These are phyloP conservation scores for Hysterium pulicare DNA, from an alignment of 2,329 filamentous ascomycete species.

Conservation along the genomic window DNA sequence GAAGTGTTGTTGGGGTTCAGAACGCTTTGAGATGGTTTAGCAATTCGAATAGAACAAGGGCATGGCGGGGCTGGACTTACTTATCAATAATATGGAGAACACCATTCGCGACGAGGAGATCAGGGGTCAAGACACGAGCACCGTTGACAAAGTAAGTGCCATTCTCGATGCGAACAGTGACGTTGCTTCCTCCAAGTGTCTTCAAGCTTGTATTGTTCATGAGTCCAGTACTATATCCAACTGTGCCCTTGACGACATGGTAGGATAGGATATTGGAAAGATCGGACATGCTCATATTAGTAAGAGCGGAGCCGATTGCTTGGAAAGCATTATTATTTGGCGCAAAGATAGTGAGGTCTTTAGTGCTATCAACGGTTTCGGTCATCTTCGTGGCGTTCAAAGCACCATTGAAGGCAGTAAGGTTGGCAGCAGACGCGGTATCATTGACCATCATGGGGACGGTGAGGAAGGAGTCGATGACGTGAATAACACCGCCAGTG, in stretches of 20 bases:
- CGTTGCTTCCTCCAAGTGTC: conserved; percentile 34
- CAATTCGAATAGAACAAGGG: conserved; percentile 4
- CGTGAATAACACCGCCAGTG: conserved; percentile 45
- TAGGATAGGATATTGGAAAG: conserved; percentile 58
- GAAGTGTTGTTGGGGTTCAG: conserved; percentile 55
- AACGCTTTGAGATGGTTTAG: conserved; percentile 34
- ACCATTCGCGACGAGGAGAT: conserved; percentile 34
- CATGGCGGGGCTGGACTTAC: conserved; percentile 31
- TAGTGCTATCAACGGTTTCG: conserved; percentile 38
- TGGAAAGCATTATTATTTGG: conserved; percentile 61
- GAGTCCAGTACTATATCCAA: conserved; percentile 52
- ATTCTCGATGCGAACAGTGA: conserved; percentile 40
- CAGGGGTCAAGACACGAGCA: conserved; percentile 29
- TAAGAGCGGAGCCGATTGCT: conserved; percentile 52
- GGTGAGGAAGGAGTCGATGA: conserved; percentile 45
- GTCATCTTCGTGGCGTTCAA: conserved; percentile 38
- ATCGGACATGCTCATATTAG: conserved; percentile 46
- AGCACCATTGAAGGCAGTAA: conserved; percentile 43
- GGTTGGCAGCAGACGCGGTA: conserved; percentile 31
- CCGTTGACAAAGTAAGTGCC: conserved; percentile 30
- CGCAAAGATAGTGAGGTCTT: conserved; percentile 62
- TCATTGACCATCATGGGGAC: conserved; percentile 33
- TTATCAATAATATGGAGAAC: conserved; percentile 48
- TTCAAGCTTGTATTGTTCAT: conserved; percentile 38
- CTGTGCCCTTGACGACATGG: conserved; percentile 58